Percentiles rank a stretch among this genome's conserved stretches.
Conservation (phyloP, 83 land plant species). For the Thuja plicata region DNA sequence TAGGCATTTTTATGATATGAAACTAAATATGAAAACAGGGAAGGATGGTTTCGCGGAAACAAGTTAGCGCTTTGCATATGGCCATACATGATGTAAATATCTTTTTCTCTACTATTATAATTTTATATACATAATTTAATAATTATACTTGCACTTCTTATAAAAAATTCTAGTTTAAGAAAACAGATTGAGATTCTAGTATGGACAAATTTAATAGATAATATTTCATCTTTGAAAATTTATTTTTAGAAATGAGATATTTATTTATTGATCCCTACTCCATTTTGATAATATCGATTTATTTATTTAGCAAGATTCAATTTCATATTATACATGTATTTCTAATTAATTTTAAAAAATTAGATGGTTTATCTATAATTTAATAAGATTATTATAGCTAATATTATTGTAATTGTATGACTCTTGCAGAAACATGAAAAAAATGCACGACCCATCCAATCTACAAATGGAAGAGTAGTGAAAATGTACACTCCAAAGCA, state of each 20-base stretch:
- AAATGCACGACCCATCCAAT: constrained; percentile 47
- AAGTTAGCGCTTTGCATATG: constrained; percentile 20
- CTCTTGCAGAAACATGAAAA: constrained; percentile 32
- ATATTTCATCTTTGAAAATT: too few species aligned
- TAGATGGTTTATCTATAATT: not conserved
- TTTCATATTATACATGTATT: too few species aligned
- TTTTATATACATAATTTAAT: not conserved
- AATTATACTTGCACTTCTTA: too few species aligned
- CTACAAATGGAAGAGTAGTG: constrained; percentile 12
- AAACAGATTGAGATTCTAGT: not conserved
- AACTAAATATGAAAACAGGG: constrained; percentile 20
- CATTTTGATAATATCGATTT: too few species aligned
- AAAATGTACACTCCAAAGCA: constrained; percentile 15
- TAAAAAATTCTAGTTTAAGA: not conserved
- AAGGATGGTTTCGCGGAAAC: constrained; percentile 40
- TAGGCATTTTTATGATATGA: too few species aligned
- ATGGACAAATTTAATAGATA: too few species aligned
- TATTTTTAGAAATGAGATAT: too few species aligned
- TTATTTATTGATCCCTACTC: too few species aligned
- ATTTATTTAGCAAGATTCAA: too few species aligned
- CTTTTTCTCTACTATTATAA: too few species aligned
- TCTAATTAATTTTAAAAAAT: too few species aligned
- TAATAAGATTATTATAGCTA: not conserved
- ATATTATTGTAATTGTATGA: not conserved
- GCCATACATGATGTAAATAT: constrained; percentile 50